These are phyloP conservation scores for Rhododendron vialii DNA, from an alignment of 148 eudicot genomes.

Conservation along the genomic window DNA sequence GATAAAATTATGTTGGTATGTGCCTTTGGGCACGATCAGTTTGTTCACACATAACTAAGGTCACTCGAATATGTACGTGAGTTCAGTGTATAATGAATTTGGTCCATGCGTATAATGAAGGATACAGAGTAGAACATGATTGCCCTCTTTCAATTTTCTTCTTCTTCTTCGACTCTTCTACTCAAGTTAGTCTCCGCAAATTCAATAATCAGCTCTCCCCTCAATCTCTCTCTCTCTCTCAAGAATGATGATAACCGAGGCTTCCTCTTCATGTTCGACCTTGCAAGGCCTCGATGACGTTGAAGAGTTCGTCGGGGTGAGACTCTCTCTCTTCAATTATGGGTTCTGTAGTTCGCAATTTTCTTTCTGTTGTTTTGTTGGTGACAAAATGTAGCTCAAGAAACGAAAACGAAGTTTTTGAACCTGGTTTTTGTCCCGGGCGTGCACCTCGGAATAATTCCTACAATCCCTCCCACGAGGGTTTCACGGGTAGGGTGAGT, in stretches of 20 bases:
- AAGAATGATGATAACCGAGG: background rate
- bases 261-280: constrained; percentile 1
- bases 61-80: no score
- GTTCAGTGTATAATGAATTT: no score
- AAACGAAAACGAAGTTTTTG: background rate
- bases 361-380: background rate
- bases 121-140: constrained; percentile 50
- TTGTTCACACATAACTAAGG: no score
- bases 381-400: background rate
- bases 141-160: background rate
- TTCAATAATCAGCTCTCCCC: background rate
- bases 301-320: constrained; percentile 61
- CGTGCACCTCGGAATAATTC: no score
- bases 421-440: background rate
- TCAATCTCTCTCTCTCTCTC: background rate
- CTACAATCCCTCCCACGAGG: no score
- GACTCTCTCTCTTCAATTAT: constrained; percentile 7
- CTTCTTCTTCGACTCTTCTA: background rate
- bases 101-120: constrained; percentile 63
- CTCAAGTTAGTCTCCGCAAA: background rate
- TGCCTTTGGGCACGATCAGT: no score
- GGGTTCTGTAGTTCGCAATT: background rate
- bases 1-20: no score
- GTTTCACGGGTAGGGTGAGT: no score
- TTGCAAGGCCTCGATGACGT: constrained; percentile 70